phyloP scores from a whole-genome alignment of 1,284 basidiomycete species.

The Wolfiporia cocos region DNA sequence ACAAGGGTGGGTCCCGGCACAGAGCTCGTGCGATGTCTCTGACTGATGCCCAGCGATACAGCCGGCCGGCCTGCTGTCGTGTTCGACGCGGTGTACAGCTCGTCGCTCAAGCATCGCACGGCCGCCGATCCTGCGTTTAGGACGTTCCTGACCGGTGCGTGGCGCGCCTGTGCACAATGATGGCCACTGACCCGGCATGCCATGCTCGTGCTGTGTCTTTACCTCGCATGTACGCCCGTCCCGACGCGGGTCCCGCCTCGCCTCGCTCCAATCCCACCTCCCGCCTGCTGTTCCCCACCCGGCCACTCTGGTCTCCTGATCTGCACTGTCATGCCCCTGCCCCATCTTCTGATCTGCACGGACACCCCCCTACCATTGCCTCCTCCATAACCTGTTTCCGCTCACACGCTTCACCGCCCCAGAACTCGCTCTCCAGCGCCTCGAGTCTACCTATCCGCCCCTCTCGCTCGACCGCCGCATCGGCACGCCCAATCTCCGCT shows the following conservation, averaged over 20 bases:
- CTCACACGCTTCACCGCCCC: slow-evolving; percentile 1
- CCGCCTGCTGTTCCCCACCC: too few species aligned
- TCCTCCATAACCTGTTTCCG: neutral
- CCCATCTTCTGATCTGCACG: too few species aligned
- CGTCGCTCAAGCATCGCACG: slow-evolving; percentile 48
- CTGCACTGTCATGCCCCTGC: too few species aligned
- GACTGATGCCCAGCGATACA: slow-evolving; percentile 19
- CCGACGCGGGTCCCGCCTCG: too few species aligned
- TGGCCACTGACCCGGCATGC: neutral
- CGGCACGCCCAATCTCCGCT: slow-evolving; percentile 61
- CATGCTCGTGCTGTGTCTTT: slow-evolving; percentile 7
- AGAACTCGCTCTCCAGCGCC: slow-evolving; percentile 64
- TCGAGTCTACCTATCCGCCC: slow-evolving; percentile 53
- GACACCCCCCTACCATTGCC: too few species aligned
- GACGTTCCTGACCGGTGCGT: slow-evolving; percentile 58
- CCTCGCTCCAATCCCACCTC: too few species aligned
- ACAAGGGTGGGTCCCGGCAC: slow-evolving; percentile 50
- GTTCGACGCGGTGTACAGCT: slow-evolving; percentile 64
- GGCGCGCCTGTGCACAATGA: too few species aligned
- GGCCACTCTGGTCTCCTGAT: too few species aligned
- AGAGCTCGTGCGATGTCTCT: neutral
- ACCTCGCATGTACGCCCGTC: neutral
- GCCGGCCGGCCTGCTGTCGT: slow-evolving; percentile 64
- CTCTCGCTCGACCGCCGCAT: slow-evolving; percentile 58
- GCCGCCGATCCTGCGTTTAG: slow-evolving; percentile 60